A percentile compares a stretch with the other conserved stretches of the same genome.
Conservation (phyloP, 805 yeast genomes). For the Candida boleticola region DNA sequence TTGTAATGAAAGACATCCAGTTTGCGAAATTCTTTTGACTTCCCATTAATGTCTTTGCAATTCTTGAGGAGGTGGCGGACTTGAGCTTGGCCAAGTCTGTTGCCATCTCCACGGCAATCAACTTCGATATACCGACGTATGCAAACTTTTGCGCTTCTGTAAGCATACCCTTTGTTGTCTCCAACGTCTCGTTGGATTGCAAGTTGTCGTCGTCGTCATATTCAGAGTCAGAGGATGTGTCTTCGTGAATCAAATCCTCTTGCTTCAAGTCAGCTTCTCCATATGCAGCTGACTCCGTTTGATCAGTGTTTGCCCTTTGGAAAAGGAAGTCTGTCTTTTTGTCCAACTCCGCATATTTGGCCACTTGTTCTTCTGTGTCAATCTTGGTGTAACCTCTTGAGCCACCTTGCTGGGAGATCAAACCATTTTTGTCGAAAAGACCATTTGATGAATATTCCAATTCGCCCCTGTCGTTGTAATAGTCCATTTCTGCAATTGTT, state of each 20-base stretch:
- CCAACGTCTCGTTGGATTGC: conserved; percentile 63
- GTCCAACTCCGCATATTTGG: conserved; percentile 55
- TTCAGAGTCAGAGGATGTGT: conserved; percentile 17
- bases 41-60: conserved; percentile 57
- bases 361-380: conserved; percentile 82
- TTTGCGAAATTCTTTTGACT: conserved; percentile 77
- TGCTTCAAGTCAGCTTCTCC: conserved; percentile 23
- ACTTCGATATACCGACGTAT: conserved; percentile 79
- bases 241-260: conserved; percentile 8
- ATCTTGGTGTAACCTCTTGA: conserved; percentile 84
- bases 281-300: conserved; percentile 21
- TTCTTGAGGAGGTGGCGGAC: conserved; percentile 48
- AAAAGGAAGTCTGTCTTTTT: conserved; percentile 53
- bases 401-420: conserved; percentile 20
- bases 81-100: conserved; percentile 65
- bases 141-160: conserved; percentile 87
- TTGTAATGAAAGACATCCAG: conserved; percentile 78
- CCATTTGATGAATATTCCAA: conserved; percentile 41
- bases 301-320: conserved; percentile 19
- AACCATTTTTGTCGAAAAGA: conserved; percentile 27
- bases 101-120: conserved; percentile 78
- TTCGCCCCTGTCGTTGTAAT: conserved; percentile 79
- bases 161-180: conserved; percentile 76
- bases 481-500: conserved; percentile 70
- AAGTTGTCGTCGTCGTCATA: conserved; percentile 40